Base-by-base conservation (phyloP, 805 yeast genomes). In the Candida xyloterini region DNA sequence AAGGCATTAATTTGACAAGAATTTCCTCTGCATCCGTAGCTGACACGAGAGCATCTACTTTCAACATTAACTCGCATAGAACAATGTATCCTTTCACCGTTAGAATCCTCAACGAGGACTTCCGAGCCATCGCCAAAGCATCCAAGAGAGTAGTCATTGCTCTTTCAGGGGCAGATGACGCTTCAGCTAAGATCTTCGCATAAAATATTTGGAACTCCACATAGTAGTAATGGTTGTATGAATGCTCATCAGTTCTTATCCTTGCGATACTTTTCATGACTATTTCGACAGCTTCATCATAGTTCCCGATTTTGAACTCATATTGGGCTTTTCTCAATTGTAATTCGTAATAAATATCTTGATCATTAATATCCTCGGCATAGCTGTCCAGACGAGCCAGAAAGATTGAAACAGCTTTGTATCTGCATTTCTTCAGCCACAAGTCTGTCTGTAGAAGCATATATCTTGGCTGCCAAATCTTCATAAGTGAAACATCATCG, bases 91-190 rank as follows among this genome's bases (percentile, higher is more conserved):
- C 76, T 43, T 76, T 78, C 1, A 73, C 65, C 1, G 70, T 56
- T 7, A 74, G 54, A 0, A 72, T 55, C 3, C 66, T 56, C 38
- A 74, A 66, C 1, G 81, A 77, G 7, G 73, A 65, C 4, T 57
- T 52, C 15, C 68, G 67, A 0, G 84, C 74, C 10, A 67, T 51
- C 33, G 72, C 69, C 2, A 82, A 57, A 36, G 78, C 68, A 44
- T 75, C 76, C 5, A 75, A 53, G 0, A 79, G 51, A 14, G 71
- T 52, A 0, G 82, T 70, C 7, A 81, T 46, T 0, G 75, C 77
- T 41, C 82, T 66, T 8, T 71, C 57, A 10, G 78, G 74, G 4
- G 68, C 59, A 4, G 35, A 18, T 0, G 74, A 71, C 11, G 72
- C 56, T 5, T 59, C 48, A 16, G 70, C 48, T 42, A 78, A 59